These are phyloP conservation scores for Kuraishia borneana DNA, from an alignment of 805 yeast species.

Conservation along the genomic window DNA sequence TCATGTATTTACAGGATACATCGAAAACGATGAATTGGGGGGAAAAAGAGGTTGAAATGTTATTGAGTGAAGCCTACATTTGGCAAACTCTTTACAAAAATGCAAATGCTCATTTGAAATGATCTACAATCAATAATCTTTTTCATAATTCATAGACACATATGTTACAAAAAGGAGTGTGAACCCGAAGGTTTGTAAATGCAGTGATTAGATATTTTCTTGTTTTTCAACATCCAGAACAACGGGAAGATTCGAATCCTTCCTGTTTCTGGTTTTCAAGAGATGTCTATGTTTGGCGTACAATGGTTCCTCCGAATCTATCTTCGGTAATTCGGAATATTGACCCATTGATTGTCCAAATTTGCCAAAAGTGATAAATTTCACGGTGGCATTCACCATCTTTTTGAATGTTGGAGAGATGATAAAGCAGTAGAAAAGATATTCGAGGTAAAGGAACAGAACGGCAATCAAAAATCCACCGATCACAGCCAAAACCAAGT, in stretches of 20 bases:
- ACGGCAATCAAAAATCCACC: slow-evolving; percentile 56
- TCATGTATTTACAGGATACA: slow-evolving; percentile 82
- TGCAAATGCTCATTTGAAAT: slow-evolving; percentile 75
- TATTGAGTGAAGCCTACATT: slow-evolving; percentile 90
- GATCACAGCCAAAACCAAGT: slow-evolving; percentile 59
- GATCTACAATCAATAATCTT: no score
- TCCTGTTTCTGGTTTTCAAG: slow-evolving; percentile 30
- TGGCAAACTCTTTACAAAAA: slow-evolving; percentile 92
- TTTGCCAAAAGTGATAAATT: slow-evolving; percentile 1
- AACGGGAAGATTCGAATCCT: slow-evolving; percentile 44
- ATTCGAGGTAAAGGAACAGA: slow-evolving; percentile 33
- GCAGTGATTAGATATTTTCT: background rate
- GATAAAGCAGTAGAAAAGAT: slow-evolving; percentile 26
- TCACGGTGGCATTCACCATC: slow-evolving; percentile 4
- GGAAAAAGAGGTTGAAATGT: slow-evolving; percentile 81
- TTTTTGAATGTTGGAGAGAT: slow-evolving; percentile 11
- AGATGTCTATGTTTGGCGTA: background rate
- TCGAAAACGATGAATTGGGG: slow-evolving; percentile 75
- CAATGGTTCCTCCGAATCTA: background rate
- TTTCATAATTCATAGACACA: no score
- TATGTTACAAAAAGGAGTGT: no score
- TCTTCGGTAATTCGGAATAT: background rate
- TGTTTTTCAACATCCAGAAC: slow-evolving; percentile 7
- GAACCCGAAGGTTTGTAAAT: no score
- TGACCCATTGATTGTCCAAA: no score